Evolutionary conservation across 2,329 filamentous ascomycete species (phyloP).

Genomic region (Verruconis gallopava): DNA sequence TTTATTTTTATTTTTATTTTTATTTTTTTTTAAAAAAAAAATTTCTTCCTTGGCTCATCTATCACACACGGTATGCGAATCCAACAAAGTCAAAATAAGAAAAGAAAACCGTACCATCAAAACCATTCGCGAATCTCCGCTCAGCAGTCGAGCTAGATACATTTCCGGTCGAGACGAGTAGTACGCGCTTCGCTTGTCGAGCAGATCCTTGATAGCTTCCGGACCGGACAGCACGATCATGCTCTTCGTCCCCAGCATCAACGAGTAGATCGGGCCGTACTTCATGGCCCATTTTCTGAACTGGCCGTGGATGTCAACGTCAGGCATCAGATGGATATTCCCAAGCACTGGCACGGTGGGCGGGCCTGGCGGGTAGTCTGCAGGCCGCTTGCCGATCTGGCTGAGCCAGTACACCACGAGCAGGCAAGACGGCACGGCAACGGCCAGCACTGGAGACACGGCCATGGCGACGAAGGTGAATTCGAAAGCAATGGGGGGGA

Average conservation of each 20-base stretch:
- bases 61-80: too few species aligned
- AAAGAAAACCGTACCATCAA: too few species aligned
- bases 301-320: not conserved
- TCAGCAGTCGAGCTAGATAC: too few species aligned
- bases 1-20: too few species aligned
- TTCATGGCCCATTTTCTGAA: not conserved
- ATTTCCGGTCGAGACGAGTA: not conserved
- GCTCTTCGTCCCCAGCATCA: not conserved
- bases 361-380: constrained; percentile 19
- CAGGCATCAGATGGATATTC: constrained; percentile 20
- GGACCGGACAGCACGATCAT: not conserved
- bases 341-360: constrained; percentile 30
- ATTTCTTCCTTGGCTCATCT: too few species aligned
- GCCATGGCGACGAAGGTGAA: too few species aligned
- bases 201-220: not conserved
- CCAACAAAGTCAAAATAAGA: too few species aligned
- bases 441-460: too few species aligned
- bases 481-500: too few species aligned
- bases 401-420: not conserved
- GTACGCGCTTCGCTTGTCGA: not conserved
- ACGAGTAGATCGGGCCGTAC: not conserved
- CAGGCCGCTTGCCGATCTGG: not conserved
- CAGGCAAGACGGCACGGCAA: too few species aligned
- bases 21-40: too few species aligned
- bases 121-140: too few species aligned